Evolutionary conservation across 495 filamentous ascomycete species (phyloP).

Genomic region (Xylaria castorea): DNA sequence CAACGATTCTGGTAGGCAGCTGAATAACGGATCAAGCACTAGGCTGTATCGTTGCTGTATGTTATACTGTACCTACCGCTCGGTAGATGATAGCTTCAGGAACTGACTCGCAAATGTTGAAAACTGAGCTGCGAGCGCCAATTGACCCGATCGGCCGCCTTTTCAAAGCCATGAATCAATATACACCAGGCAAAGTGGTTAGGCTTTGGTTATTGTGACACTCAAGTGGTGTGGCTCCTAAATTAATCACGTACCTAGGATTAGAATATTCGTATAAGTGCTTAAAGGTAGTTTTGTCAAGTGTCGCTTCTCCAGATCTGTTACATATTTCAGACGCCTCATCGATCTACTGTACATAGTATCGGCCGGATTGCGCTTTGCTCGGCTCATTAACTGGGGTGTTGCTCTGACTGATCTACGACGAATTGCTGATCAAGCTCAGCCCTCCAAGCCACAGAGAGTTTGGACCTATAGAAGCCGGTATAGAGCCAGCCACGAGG

Average conservation of each 20-base stretch:
- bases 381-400: conserved; percentile 10
- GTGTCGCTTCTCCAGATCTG: not conserved
- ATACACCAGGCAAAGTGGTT: not conserved
- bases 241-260: not conserved
- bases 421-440: conserved; percentile 15
- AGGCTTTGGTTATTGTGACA: not conserved
- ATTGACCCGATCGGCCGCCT: not conserved
- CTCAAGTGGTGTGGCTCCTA: not conserved
- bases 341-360: conserved; percentile 2
- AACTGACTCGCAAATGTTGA: conserved; percentile 13
- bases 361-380: not conserved
- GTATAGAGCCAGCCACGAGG: conserved; percentile 15
- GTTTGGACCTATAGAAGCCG: conserved; percentile 9
- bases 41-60: not conserved
- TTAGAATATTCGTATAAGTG: not conserved
- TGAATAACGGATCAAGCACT: conserved; percentile 1
- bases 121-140: not conserved
- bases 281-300: not conserved
- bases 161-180: not conserved
- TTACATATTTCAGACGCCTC: conserved; percentile 8
- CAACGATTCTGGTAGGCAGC: conserved; percentile 9
- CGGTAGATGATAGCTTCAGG: not conserved
- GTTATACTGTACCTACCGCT: not conserved
- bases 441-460: conserved; percentile 28
- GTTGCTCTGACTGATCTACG: conserved; percentile 1